phyloP scores from a whole-genome alignment of 192 early-diverging fungal genomes.

The Rhizophlyctis rosea region DNA sequence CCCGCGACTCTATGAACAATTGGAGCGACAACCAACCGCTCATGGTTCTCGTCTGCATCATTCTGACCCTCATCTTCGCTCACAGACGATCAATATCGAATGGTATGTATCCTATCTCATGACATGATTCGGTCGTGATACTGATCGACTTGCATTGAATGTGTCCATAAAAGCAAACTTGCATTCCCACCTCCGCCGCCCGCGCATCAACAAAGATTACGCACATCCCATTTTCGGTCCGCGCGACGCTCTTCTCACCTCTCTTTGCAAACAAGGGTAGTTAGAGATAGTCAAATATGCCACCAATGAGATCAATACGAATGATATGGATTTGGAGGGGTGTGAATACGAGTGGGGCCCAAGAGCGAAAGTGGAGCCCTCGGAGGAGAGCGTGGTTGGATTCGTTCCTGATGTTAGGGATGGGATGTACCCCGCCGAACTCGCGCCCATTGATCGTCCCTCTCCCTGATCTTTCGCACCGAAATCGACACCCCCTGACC shows the following conservation, averaged over 20 bases:
- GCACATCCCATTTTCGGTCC: not conserved
- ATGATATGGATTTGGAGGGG: slow-evolving; percentile 18
- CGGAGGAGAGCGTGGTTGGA: slow-evolving; percentile 46
- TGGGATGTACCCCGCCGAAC: not conserved
- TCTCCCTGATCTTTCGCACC: too few relatives aligned
- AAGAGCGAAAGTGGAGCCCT: slow-evolving; percentile 55
- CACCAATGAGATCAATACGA: slow-evolving; percentile 30
- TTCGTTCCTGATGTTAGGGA: slow-evolving; percentile 54
- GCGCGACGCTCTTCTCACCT: not conserved
- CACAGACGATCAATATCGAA: slow-evolving; percentile 39
- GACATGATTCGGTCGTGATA: not conserved
- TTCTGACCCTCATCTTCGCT: slow-evolving; percentile 58
- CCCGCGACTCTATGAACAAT: slow-evolving; percentile 31
- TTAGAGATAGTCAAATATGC: slow-evolving; percentile 10
- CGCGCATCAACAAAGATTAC: slow-evolving; percentile 2
- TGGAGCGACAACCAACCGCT: slow-evolving; percentile 39
- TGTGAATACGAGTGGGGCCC: slow-evolving; percentile 59
- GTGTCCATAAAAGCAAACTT: not conserved
- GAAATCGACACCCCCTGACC: too few relatives aligned
- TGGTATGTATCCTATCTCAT: slow-evolving; percentile 5
- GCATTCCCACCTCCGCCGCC: not conserved
- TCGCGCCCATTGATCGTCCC: not conserved
- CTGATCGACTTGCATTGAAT: not conserved
- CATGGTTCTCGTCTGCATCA: slow-evolving; percentile 55
- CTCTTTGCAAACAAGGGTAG: slow-evolving; percentile 52